Evolutionary conservation across 2,329 filamentous ascomycete species (phyloP), one percentile per base, ranked within the genome.

Genomic region (Trichoderma sp.): DNA sequence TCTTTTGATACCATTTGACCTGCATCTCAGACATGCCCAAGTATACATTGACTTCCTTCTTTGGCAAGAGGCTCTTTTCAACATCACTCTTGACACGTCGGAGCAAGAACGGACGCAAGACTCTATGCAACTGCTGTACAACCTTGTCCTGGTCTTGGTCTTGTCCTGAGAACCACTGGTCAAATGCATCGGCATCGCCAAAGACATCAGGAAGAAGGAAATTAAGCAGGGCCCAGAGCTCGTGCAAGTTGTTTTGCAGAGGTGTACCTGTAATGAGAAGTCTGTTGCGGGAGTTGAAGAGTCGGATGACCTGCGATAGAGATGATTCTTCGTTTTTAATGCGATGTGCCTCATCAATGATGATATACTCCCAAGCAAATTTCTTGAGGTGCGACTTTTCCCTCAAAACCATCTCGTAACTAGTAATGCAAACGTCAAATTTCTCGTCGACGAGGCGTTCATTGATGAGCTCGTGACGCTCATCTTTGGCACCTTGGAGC

Each of bases 241-340:
- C 96, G 81, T 99, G 96, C 1, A 99, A 83, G 77, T 99, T 99
- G 84, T 99, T 99, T 78, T 99, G 96, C 5, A 99, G 86, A 1
- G 96, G 96, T 4, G 96, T 99, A 73, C 96, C 96, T 2, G 96
- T 99, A 72, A 99, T 99, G 70, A 99, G 86, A 37, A 99, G 86
- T 63, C 96, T 91, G 78, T 98, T 98, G 77, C 96, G 89, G 5
- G 96, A 99, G 81, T 94, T 93, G 84, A 99, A 99, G 65, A 97
- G 84, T 73, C 96, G 93, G 72, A 99, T 97, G 73, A 98, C 96
- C 77, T 98, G 95, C 3, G 96, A 94, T 3, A 99, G 85, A 0
- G 96, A 97, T 0, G 96, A 99, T 79, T 98, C 94, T 78, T 99
- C 96, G 80, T 99, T 99, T 84, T 99, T 99, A 87, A 99, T 99